Percentiles rank a stretch among this genome's conserved stretches.
phyloP scores from a whole-genome alignment of 2,329 filamentous ascomycete species.

The Ophiobolus disseminans region DNA sequence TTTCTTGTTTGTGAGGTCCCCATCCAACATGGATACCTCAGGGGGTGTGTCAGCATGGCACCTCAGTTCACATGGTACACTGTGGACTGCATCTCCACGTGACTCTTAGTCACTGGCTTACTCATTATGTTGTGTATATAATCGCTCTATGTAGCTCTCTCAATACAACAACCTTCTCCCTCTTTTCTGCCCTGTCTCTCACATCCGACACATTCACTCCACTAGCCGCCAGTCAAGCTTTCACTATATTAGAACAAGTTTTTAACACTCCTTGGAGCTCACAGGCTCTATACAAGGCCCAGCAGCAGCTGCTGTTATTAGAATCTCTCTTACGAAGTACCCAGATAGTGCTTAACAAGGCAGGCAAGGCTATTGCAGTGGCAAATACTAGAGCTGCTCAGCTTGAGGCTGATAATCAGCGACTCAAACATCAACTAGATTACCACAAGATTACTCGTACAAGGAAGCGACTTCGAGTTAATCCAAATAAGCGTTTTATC shows the following conservation, averaged over 20 bases:
- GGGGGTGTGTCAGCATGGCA: too few relatives aligned
- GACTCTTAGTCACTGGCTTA: too few relatives aligned
- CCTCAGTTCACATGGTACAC: too few relatives aligned
- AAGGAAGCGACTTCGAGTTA: conserved; percentile 13
- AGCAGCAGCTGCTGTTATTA: neutral
- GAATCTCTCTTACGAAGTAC: neutral
- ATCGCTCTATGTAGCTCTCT: too few relatives aligned
- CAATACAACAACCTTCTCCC: too few relatives aligned
- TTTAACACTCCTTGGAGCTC: conserved; percentile 6
- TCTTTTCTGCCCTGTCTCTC: too few relatives aligned
- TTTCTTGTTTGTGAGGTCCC: too few relatives aligned
- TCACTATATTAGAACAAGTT: neutral
- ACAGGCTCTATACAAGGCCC: conserved; percentile 9
- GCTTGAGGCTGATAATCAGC: conserved; percentile 13
- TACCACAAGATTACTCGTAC: neutral
- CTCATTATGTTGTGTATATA: too few relatives aligned
- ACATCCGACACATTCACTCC: neutral
- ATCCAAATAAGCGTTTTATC: conserved; percentile 21
- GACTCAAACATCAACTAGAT: conserved; percentile 15
- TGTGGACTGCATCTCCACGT: too few relatives aligned
- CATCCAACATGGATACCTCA: too few relatives aligned
- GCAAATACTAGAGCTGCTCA: conserved; percentile 11
- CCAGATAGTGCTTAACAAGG: conserved; percentile 8
- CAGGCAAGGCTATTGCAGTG: conserved; percentile 13
- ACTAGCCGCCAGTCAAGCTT: neutral